Evolutionary conservation across 306 rosid genomes (phyloP), one percentile per base, ranked within the genome.

Genomic region (Echinosophora koreensis): DNA sequence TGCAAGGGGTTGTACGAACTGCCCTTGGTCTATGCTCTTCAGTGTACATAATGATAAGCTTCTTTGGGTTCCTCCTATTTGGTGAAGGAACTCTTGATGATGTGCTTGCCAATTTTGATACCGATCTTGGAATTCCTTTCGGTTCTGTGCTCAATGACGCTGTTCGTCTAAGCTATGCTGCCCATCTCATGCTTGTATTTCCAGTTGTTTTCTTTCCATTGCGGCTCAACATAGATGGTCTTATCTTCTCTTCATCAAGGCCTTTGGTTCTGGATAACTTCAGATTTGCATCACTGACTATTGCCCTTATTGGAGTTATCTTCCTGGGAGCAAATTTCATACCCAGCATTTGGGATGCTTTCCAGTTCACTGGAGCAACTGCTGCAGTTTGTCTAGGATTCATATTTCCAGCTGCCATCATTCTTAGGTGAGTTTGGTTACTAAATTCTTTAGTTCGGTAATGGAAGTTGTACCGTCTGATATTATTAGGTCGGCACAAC

Each of bases 131-230:
- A 79, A 91, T 93, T 71, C 98, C 98, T 49, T 91, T 84, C 3
- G 83, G 97, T 35, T 59, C 88, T 50, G 14, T 91, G 80, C 97
- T 93, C 62, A 93, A 91, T 55, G 98, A 93, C 51, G 95, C 95
- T 37, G 98, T 93, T 63, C 98, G 98, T 58, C 66, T 93, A 62
- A 93, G 98, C 88, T 93, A 93, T 61, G 97, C 93, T 27, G 89
- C 89, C 12, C 98, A 93, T 50, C 98, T 93, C 56, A 93, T 93
- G 97, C 97, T 93, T 60, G 98, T 93, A 47, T 93, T 93, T 73
- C 98, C 98, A n/a, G 84, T 93, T 13, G 98, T 93, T 80, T 93
- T 93, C 85, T 89, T 37, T 73, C 98, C 98, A 0, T 76, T 91
- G 78, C 86, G 98, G 42, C 89, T 93, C 88, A 93, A 93, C 71